phyloP scores from a whole-genome alignment of 768 basidiomycete species.

The Mycena albidolilacea region DNA sequence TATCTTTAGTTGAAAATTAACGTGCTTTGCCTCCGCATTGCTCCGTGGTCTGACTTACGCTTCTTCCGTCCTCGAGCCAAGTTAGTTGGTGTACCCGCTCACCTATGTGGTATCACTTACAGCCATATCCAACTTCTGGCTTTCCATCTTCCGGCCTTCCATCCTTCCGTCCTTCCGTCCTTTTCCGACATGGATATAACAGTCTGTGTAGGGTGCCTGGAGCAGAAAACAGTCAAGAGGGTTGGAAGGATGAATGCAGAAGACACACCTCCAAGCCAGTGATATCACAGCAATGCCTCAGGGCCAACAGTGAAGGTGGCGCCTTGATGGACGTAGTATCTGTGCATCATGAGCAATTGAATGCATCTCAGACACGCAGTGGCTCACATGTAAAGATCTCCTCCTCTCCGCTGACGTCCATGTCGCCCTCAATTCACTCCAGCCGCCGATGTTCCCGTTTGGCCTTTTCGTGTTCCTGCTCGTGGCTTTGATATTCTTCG shows the following conservation, averaged over 20 bases:
- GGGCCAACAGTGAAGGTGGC: slow-evolving; percentile 85
- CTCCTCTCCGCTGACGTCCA: slow-evolving; percentile 69
- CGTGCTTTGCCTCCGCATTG: no score
- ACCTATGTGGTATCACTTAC: no score
- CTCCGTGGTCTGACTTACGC: no score
- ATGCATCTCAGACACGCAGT: slow-evolving; percentile 1
- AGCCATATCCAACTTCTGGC: no score
- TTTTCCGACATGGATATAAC: no score
- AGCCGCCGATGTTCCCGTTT: slow-evolving; percentile 73
- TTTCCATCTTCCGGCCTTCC: no score
- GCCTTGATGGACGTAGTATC: slow-evolving; percentile 87
- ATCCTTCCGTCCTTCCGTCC: no score
- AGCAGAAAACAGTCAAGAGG: background rate
- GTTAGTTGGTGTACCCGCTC: no score
- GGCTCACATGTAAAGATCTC: slow-evolving; percentile 81
- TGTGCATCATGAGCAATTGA: slow-evolving; percentile 43
- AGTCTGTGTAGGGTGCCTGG: slow-evolving; percentile 88
- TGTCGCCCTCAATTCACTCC: slow-evolving; percentile 64
- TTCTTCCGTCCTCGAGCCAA: no score
- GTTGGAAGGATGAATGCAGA: background rate
- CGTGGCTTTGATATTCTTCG: slow-evolving; percentile 87
- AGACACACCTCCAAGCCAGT: slow-evolving; percentile 81
- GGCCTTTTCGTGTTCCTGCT: slow-evolving; percentile 79
- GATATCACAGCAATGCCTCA: slow-evolving; percentile 86
- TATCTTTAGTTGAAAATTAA: no score